Percentiles rank a stretch among this genome's conserved stretches.
Evolutionary conservation across 2,329 filamentous ascomycete genomes (phyloP).

Genomic region (Fusarium sp.): DNA sequence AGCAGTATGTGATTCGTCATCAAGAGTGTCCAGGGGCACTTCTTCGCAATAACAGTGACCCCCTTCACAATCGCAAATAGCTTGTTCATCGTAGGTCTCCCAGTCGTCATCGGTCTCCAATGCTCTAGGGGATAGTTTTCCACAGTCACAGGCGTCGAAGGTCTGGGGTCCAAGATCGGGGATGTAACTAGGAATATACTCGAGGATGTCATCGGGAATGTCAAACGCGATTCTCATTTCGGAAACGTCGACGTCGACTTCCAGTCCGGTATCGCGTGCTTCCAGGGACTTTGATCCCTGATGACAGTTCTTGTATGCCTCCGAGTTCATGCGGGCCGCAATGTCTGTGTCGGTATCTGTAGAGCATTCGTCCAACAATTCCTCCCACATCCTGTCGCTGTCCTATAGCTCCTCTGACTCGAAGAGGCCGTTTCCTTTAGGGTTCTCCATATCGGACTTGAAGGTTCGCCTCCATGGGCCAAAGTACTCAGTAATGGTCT

Average conservation of each 20-base stretch:
- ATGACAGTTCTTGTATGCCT: neutral
- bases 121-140: too few relatives aligned
- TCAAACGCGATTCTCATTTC: neutral
- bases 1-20: neutral
- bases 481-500: slow-evolving; percentile 77
- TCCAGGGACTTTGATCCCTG: neutral
- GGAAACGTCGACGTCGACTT: neutral
- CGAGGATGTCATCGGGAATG: neutral
- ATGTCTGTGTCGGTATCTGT: neutral
- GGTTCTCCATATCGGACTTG: slow-evolving; percentile 39
- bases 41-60: neutral
- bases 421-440: slow-evolving; percentile 17
- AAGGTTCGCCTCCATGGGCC: slow-evolving; percentile 65
- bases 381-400: neutral
- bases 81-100: neutral
- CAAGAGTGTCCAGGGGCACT: neutral
- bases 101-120: neutral
- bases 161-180: neutral
- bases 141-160: neutral
- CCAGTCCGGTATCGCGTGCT: neutral
- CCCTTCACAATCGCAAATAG: neutral
- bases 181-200: too few relatives aligned
- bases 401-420: slow-evolving; percentile 57
- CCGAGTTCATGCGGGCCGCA: neutral
- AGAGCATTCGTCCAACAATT: neutral